Base-by-base conservation (phyloP, 176 grass and related monocot species). In the Aegilops speltoides region DNA sequence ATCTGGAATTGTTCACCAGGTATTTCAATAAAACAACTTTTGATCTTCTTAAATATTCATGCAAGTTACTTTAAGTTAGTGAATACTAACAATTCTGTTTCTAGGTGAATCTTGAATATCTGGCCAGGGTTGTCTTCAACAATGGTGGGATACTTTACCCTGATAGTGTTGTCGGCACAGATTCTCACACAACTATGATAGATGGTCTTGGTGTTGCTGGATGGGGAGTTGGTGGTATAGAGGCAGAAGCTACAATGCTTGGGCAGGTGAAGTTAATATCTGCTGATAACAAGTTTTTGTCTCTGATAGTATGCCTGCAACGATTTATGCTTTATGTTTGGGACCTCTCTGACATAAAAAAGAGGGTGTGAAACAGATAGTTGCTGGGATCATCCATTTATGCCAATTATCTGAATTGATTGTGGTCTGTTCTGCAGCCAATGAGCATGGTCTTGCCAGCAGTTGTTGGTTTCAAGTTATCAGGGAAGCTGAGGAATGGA, bases 401-500 rank as follows among this genome's bases (percentile, higher is more conserved):
- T 54, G 24, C 4, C 37, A 54, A n/a, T 37, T 54, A 65, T 81
- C 8, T n/a, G 13, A 87, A 46, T 32, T 89, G 64, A 84, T 69
- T 54, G 13, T 74, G 7, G 48, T 80, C 63, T 76, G 32, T 77
- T 79, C 3, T 93, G 81, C 82, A 95, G 94, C 89, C 94, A 89
- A 96, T 98, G 96, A 98, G 96, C 77, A 98, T 98, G 94, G 96
- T 98, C 31, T 83, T 98, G 71, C 96, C 93, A 32, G 96, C 94
- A 82, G 96, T 98, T 89, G 93, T 96, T 13, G 96, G 96, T 64
- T 96, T 98, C 89, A 98, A 94, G 89, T 89, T 98, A 69, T 57
- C 89, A 64, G 96, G 93, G 84, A 98, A 98, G 74, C 72, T 98
- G 88, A 91, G 65, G 45, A 98, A 96, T 88, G 96, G 96, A 45